Percentiles rank a stretch among this genome's conserved stretches.
Conservation (phyloP, 805 yeast genomes). For the Wickerhamiella alocasiicola region DNA sequence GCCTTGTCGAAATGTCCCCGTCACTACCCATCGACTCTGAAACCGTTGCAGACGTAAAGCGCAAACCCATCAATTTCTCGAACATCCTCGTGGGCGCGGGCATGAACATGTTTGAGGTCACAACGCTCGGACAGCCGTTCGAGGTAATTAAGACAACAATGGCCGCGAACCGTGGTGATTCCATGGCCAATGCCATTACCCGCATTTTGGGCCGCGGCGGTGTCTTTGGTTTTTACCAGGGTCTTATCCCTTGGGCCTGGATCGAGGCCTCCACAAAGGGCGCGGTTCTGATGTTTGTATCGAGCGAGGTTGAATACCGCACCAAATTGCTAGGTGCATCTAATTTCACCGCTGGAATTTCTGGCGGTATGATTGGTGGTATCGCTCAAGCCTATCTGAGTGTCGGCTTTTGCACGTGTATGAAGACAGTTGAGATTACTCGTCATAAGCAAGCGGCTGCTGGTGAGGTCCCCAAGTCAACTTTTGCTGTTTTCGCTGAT, state of each 20-base stretch:
- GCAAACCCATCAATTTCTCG: conserved; percentile 78
- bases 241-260: conserved; percentile 99
- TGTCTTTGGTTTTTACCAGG: conserved; percentile 83
- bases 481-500: conserved; percentile 76
- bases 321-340: conserved; percentile 43
- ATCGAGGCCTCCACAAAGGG: conserved; percentile 99
- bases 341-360: conserved; percentile 75
- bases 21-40: too few species aligned
- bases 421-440: conserved; percentile 98
- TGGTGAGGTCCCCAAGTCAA: conserved; percentile 60
- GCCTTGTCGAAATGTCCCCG: too few species aligned
- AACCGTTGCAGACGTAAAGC: conserved; percentile 32
- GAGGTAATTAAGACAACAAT: conserved; percentile 94
- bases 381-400: conserved; percentile 92
- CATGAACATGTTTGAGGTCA: conserved; percentile 80
- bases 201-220: conserved; percentile 94
- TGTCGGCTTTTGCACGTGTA: conserved; percentile 96
- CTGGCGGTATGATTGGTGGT: conserved; percentile 95
- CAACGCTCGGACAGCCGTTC: conserved; percentile 92
- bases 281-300: conserved; percentile 83
- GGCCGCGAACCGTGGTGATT: conserved; percentile 85
- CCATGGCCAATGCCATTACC: conserved; percentile 52
- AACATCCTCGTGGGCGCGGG: conserved; percentile 91
- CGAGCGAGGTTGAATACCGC: conserved; percentile 81
- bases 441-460: conserved; percentile 60